Percentiles rank a stretch among this genome's conserved stretches.
Conservation (phyloP, 73 alveolate genomes). For the Diophrys sp. region DNA sequence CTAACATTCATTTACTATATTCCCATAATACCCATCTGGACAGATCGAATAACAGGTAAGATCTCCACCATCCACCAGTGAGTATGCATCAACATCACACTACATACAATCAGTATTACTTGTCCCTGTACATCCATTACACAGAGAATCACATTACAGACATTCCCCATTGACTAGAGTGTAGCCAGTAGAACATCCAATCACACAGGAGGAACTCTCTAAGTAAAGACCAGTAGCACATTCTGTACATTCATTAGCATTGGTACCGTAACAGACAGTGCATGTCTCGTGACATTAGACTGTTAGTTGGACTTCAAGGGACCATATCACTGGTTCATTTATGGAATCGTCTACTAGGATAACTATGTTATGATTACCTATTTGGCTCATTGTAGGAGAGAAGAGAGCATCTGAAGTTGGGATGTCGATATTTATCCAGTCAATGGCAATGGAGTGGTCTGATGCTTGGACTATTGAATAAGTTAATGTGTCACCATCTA, state of each 20-base stretch:
- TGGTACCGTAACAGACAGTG: not conserved
- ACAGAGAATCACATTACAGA: not conserved
- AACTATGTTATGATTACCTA: not conserved
- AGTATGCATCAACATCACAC: not conserved
- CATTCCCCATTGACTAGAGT: not conserved
- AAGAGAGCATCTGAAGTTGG: conserved; percentile 3
- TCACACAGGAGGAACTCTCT: not conserved
- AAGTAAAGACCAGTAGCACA: not conserved
- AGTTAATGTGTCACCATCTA: no score
- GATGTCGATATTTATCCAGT: no score
- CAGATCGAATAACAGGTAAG: not conserved
- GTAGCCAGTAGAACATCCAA: not conserved
- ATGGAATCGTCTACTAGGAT: not conserved
- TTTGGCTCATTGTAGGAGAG: no score
- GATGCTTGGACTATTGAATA: no score
- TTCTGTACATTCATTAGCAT: not conserved
- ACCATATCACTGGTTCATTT: not conserved
- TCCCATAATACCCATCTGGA: not conserved
- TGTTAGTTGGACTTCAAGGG: not conserved
- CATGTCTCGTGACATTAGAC: not conserved
- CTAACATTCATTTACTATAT: not conserved
- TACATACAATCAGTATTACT: not conserved
- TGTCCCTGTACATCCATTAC: not conserved
- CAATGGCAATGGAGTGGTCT: no score
- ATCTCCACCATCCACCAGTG: not conserved